These are phyloP conservation scores for Heracleum sosnowskyi DNA, from an alignment of 129 eudicot genomes.

Conservation along the genomic window DNA sequence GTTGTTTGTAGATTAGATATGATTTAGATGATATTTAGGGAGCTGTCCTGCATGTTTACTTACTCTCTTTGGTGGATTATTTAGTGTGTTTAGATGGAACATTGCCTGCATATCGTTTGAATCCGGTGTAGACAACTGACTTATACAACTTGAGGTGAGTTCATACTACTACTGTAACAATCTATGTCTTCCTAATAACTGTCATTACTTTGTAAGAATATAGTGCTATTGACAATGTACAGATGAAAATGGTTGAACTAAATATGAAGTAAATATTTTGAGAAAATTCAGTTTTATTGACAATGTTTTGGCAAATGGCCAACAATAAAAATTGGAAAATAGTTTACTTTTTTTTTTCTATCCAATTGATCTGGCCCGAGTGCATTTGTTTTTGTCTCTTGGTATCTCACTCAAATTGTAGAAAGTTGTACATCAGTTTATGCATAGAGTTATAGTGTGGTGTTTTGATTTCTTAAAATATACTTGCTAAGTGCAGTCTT, in stretches of 20 bases:
- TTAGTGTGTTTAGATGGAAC: slow-evolving; percentile 97
- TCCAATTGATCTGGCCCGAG: too few species aligned
- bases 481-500: too few species aligned
- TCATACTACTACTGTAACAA: not conserved
- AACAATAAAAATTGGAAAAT: too few species aligned
- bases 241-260: not conserved
- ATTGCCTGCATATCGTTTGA: slow-evolving; percentile 87
- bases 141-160: slow-evolving; percentile 85
- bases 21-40: not conserved
- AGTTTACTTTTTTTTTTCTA: too few species aligned
- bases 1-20: not conserved
- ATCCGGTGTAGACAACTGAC: slow-evolving; percentile 91
- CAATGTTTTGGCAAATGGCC: too few species aligned
- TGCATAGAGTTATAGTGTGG: too few species aligned
- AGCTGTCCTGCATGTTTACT: slow-evolving; percentile 1
- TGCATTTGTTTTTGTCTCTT: too few species aligned
- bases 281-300: not conserved
- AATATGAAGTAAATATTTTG: not conserved
- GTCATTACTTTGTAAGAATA: not conserved
- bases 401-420: too few species aligned
- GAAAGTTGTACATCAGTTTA: too few species aligned
- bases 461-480: too few species aligned
- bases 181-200: not conserved
- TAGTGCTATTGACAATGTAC: not conserved
- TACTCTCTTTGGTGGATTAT: not conserved